Conservation (phyloP, 2,329 filamentous ascomycete species). For the Aureobasidium subglaciale region DNA sequence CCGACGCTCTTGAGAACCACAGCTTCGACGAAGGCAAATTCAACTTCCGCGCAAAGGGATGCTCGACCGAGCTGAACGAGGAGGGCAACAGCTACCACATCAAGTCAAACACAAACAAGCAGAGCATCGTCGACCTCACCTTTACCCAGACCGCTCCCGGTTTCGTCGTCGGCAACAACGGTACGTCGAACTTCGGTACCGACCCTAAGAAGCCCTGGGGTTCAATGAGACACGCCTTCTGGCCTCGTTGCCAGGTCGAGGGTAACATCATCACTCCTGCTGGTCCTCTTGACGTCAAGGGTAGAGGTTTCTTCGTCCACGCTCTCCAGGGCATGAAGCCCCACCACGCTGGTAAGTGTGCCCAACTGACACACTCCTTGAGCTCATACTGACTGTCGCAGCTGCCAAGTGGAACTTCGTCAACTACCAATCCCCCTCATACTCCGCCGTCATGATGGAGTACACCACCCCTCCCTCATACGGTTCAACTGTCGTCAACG, state of each 20-base stretch:
- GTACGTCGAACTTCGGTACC: constrained; percentile 78
- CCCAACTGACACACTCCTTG: background rate
- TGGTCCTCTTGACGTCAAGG: constrained; percentile 74
- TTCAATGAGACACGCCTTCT: constrained; percentile 84
- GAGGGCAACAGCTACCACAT: constrained; percentile 78
- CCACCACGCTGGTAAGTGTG: constrained; percentile 69
- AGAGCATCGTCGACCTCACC: constrained; percentile 78
- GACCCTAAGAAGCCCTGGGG: constrained; percentile 86
- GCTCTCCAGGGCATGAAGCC: constrained; percentile 98
- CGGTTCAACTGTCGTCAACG: constrained; percentile 72
- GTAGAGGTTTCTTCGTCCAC: constrained; percentile 71
- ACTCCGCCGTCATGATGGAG: constrained; percentile 91
- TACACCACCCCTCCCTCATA: constrained; percentile 92
- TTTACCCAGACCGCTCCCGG: constrained; percentile 69
- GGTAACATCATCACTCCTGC: constrained; percentile 79
- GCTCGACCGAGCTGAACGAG: constrained; percentile 76
- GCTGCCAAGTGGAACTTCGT: constrained; percentile 87
- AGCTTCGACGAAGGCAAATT: constrained; percentile 79
- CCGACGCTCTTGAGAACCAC: constrained; percentile 69
- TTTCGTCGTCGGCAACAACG: constrained; percentile 77
- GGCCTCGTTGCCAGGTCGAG: constrained; percentile 77
- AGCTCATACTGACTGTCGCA: constrained; percentile 23
- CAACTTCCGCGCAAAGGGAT: constrained; percentile 78
- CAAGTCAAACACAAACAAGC: constrained; percentile 79
- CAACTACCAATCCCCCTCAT: constrained; percentile 79